Evolutionary conservation across 2,329 filamentous ascomycete species (phyloP).

Genomic region (Neopestalotiopsis sp.): DNA sequence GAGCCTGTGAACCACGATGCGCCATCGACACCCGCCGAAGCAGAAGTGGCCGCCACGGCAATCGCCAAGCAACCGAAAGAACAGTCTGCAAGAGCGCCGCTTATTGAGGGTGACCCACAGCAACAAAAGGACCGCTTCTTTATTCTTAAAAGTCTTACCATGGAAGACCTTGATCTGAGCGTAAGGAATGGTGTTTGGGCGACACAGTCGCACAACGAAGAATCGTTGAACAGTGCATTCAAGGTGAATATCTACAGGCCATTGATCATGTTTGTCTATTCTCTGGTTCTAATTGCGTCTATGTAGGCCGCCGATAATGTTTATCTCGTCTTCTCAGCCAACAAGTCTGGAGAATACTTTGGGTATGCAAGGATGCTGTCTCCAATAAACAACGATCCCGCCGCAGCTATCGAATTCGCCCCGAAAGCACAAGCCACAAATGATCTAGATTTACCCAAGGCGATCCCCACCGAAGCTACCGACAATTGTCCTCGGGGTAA

Average conservation of each 20-base stretch:
- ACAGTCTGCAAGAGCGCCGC: slow-evolving; percentile 18
- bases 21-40: slow-evolving; percentile 20
- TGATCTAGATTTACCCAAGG: slow-evolving; percentile 73
- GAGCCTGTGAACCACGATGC: slow-evolving; percentile 15
- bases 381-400: slow-evolving; percentile 77
- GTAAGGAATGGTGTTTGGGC: slow-evolving; percentile 91
- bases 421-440: slow-evolving; percentile 64
- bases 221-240: slow-evolving; percentile 81
- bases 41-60: slow-evolving; percentile 21
- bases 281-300: background rate
- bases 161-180: slow-evolving; percentile 88
- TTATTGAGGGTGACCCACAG: slow-evolving; percentile 24
- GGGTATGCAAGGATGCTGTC: slow-evolving; percentile 93
- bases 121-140: slow-evolving; percentile 77
- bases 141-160: slow-evolving; percentile 88
- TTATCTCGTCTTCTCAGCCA: slow-evolving; percentile 92
- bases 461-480: slow-evolving; percentile 79
- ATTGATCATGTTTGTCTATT: background rate
- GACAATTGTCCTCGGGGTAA: slow-evolving; percentile 79
- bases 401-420: slow-evolving; percentile 71
- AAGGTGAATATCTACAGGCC: slow-evolving; percentile 56
- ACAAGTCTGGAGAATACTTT: slow-evolving; percentile 97
- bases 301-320: slow-evolving; percentile 78
- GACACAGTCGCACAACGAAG: slow-evolving; percentile 92
- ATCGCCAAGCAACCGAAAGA: slow-evolving; percentile 14